phyloP scores from a whole-genome alignment of 2,329 filamentous ascomycete genomes.

The Xylariales sp. region DNA sequence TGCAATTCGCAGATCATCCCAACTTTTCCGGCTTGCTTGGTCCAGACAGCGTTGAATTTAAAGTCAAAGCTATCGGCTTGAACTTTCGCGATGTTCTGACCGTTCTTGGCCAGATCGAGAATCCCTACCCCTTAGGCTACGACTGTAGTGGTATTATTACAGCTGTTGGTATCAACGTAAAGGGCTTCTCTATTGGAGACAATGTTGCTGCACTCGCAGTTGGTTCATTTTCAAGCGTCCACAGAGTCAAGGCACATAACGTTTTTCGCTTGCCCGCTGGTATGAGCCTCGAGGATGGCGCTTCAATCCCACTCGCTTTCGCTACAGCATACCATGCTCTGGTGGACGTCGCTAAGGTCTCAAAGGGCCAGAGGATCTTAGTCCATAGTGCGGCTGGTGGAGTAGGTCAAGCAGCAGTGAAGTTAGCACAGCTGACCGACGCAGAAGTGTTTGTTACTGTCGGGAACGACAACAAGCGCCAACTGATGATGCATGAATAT shows the following conservation, averaged over 20 bases:
- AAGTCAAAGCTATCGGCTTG: constrained; percentile 11
- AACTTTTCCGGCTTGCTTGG: neutral
- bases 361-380: constrained; percentile 2
- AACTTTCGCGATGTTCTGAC: constrained; percentile 10
- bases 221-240: neutral
- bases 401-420: constrained; percentile 7
- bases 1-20: neutral
- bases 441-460: constrained; percentile 22
- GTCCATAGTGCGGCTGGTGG: constrained; percentile 12
- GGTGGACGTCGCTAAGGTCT: neutral
- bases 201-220: neutral
- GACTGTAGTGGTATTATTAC: constrained; percentile 10
- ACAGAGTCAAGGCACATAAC: neutral
- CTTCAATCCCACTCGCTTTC: neutral
- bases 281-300: neutral
- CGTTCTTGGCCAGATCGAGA: constrained; percentile 3
- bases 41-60: constrained; percentile 1
- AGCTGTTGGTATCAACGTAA: neutral
- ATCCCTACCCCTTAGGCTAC: constrained; percentile 1
- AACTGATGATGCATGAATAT: constrained; percentile 17
- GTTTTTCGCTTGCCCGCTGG: neutral
- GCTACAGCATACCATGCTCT: constrained; percentile 1
- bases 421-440: neutral
- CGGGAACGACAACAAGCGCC: constrained; percentile 17
- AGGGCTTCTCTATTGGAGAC: neutral